Percentiles rank a stretch among this genome's conserved stretches.
phyloP scores from a whole-genome alignment of 2,329 filamentous ascomycete genomes.

The Atkinsonella texensis region DNA sequence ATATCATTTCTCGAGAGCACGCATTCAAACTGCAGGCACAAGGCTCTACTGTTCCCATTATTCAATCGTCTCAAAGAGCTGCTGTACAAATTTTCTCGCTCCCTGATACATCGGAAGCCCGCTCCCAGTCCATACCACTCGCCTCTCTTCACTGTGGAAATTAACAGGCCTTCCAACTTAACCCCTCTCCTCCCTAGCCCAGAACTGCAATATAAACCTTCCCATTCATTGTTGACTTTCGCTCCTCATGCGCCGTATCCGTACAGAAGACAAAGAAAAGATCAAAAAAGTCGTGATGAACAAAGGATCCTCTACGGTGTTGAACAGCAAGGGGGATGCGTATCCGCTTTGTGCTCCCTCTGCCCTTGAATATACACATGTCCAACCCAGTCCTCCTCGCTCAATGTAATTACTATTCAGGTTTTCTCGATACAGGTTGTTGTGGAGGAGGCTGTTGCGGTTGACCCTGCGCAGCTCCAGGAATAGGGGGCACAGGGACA shows the following conservation, averaged over 20 bases:
- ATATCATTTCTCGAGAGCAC: too few relatives aligned
- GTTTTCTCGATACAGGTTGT: neutral
- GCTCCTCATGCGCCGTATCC: constrained; percentile 4
- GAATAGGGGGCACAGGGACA: constrained; percentile 30
- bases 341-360: too few relatives aligned
- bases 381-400: neutral
- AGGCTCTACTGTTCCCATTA: neutral
- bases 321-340: too few relatives aligned
- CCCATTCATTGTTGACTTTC: neutral
- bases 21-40: neutral
- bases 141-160: neutral
- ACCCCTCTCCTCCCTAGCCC: neutral
- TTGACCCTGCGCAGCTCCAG: constrained; percentile 20
- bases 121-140: neutral
- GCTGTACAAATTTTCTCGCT: constrained; percentile 1
- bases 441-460: constrained; percentile 15
- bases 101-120: neutral
- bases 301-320: too few relatives aligned
- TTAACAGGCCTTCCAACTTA: neutral
- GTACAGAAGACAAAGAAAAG: neutral
- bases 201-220: neutral
- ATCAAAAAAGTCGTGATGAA: neutral
- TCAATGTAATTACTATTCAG: neutral
- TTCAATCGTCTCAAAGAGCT: neutral
- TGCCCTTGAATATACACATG: too few relatives aligned